These are phyloP conservation scores for Bacidia rubella DNA, from an alignment of 495 filamentous ascomycete genomes.

Conservation along the genomic window DNA sequence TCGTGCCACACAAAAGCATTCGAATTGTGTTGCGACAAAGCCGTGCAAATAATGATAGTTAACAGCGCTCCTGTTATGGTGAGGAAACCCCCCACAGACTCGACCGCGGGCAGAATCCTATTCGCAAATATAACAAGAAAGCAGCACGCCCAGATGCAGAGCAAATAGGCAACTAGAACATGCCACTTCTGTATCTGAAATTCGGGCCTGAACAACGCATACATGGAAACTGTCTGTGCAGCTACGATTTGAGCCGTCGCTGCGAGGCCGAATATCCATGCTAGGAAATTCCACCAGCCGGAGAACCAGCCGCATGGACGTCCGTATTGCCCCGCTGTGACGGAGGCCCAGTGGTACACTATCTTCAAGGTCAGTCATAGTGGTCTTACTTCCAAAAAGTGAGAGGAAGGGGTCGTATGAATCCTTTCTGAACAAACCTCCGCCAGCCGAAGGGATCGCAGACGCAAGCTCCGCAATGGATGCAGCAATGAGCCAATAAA, in stretches of 20 bases:
- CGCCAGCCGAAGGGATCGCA: slow-evolving; percentile 63
- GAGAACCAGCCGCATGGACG: slow-evolving; percentile 54
- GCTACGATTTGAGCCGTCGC: slow-evolving; percentile 51
- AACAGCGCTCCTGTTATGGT: slow-evolving; percentile 48
- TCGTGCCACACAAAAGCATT: slow-evolving; percentile 48
- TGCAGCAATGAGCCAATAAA: slow-evolving; percentile 39
- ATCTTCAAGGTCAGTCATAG: background rate
- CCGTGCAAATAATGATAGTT: slow-evolving; percentile 53
- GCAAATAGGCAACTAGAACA: slow-evolving; percentile 54
- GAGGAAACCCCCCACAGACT: slow-evolving; percentile 48
- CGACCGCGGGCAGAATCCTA: slow-evolving; percentile 45
- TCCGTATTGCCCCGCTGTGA: slow-evolving; percentile 51
- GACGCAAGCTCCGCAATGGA: slow-evolving; percentile 62
- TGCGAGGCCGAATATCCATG: slow-evolving; percentile 54
- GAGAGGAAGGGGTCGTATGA: too few species aligned
- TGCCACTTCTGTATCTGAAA: slow-evolving; percentile 52
- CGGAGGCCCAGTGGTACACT: slow-evolving; percentile 70
- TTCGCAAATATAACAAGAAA: slow-evolving; percentile 54
- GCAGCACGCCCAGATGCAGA: slow-evolving; percentile 49
- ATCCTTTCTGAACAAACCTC: too few species aligned
- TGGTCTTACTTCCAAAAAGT: too few species aligned
- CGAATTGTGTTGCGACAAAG: slow-evolving; percentile 54
- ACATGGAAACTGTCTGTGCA: slow-evolving; percentile 56
- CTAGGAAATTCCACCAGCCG: slow-evolving; percentile 62
- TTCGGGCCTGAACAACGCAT: slow-evolving; percentile 46